Evolutionary conservation across 345 rosid genomes (phyloP).

Genomic region (Adansonia digitata): DNA sequence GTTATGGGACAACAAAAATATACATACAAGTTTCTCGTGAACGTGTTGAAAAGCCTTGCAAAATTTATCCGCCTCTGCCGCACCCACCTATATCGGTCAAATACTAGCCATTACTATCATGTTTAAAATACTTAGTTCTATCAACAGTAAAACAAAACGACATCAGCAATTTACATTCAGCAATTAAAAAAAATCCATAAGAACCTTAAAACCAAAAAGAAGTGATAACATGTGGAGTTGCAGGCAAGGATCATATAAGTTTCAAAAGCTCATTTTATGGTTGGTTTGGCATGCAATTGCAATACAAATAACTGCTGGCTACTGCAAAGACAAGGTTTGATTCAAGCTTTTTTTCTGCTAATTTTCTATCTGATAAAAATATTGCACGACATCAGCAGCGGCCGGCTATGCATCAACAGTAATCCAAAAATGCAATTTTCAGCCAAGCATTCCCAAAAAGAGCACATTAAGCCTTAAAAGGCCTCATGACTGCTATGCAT

Average conservation of each 20-base stretch:
- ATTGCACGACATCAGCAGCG: neutral
- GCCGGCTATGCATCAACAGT: neutral
- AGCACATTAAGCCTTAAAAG: neutral
- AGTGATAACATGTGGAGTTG: neutral
- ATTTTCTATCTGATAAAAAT: neutral
- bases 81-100: constrained; percentile 45
- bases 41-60: constrained; percentile 67
- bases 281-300: neutral
- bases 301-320: neutral
- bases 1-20: neutral
- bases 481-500: neutral
- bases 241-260: neutral
- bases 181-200: neutral
- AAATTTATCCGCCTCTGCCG: constrained; percentile 66
- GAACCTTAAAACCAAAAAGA: neutral
- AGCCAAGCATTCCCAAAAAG: neutral
- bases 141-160: neutral
- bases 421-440: neutral
- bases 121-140: neutral
- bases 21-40: constrained; percentile 73
- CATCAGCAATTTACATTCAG: neutral
- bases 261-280: neutral
- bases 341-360: neutral
- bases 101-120: neutral
- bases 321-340: neutral